Evolutionary conservation across 2,329 filamentous ascomycete species (phyloP).

Genomic region (Calonectria hawksworthii): DNA sequence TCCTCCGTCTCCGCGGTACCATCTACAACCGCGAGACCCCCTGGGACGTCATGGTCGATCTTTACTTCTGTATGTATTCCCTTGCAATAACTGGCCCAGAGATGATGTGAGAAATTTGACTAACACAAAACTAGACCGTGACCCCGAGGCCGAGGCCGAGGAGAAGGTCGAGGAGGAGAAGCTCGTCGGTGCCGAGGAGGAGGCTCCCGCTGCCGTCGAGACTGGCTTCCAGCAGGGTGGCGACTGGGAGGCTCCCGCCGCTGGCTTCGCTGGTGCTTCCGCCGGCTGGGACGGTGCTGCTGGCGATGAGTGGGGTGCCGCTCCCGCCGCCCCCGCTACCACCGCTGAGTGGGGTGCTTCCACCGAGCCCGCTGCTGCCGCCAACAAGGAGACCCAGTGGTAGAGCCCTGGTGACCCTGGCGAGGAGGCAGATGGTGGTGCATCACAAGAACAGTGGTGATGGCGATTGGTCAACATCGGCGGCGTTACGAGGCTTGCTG

Average conservation of each 20-base stretch:
- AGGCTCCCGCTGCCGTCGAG: slow-evolving; percentile 81
- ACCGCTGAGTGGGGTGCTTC: slow-evolving; percentile 79
- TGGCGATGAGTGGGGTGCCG: slow-evolving; percentile 75
- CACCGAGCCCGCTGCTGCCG: slow-evolving; percentile 59
- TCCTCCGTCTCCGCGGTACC: slow-evolving; percentile 97
- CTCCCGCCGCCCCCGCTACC: slow-evolving; percentile 67
- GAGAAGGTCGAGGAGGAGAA: slow-evolving; percentile 97
- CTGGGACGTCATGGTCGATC: slow-evolving; percentile 99
- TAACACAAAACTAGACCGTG: slow-evolving; percentile 77
- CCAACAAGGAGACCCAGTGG: slow-evolving; percentile 69
- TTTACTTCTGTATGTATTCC: slow-evolving; percentile 89
- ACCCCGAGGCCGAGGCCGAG: slow-evolving; percentile 99
- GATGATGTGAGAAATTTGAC: not conserved
- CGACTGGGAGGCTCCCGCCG: slow-evolving; percentile 89
- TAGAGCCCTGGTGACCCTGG: slow-evolving; percentile 53
- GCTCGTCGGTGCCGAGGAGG: slow-evolving; percentile 87
- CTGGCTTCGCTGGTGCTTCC: slow-evolving; percentile 76
- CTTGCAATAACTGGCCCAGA: not conserved
- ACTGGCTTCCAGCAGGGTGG: slow-evolving; percentile 77
- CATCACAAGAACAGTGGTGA: slow-evolving; percentile 31
- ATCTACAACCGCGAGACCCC: slow-evolving; percentile 95
- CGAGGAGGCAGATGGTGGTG: slow-evolving; percentile 12
- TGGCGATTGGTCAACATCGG: slow-evolving; percentile 44
- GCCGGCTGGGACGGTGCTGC: slow-evolving; percentile 71
- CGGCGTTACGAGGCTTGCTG: slow-evolving; percentile 46